Base-by-base conservation (phyloP, 2,329 filamentous ascomycete species). In the Fusarium sp. region DNA sequence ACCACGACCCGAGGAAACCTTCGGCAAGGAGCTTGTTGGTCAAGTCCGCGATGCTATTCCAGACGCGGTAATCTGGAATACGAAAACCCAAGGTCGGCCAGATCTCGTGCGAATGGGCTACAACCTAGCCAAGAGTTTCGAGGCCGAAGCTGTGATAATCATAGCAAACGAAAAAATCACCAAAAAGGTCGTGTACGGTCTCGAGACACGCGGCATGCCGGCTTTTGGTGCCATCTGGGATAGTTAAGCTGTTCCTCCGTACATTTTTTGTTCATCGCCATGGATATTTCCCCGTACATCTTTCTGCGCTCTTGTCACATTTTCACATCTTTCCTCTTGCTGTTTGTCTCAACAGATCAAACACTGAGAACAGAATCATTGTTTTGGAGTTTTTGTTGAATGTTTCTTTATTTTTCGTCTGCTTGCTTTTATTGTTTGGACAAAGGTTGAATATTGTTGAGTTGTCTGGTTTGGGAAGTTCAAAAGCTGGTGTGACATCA, bases 141-240 rank as follows among this genome's bases (percentile, higher is more conserved):
- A 82, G 11, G 81, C 90, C 3, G 91, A 94, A 82, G 92, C 91
- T 4, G 90, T 93, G 40, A 90, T 93, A 75, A 86, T 93, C 64
- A 90, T 94, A 73, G 89, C 89, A 59, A 94, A 94, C 77, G 88
- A 90, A 61, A 85, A 80, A 60, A 85, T 93, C 34, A 93, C 91
- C 20, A 85, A 85, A 74, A 88, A 88, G 80, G 84, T 94, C 3
- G 91, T 94, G 1, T 91, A 90, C 76, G 89, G 86, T 11, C 80
- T 94, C 53, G 90, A 93, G 80, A 85, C 83, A 40, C 83, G 89
- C 59, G 90, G 91, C 0, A 79, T 93, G 10, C 85, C 88, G 4
- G 90, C 91, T 11, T 94, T 87, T 79, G 92, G 92, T 9, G 90
- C 92, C 11, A 92, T 94, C 73, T 94, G 90, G 81, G 92, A 94